Evolutionary conservation across 1,284 basidiomycete genomes (phyloP).

Genomic region (Pseudozyma hubeiensis): DNA sequence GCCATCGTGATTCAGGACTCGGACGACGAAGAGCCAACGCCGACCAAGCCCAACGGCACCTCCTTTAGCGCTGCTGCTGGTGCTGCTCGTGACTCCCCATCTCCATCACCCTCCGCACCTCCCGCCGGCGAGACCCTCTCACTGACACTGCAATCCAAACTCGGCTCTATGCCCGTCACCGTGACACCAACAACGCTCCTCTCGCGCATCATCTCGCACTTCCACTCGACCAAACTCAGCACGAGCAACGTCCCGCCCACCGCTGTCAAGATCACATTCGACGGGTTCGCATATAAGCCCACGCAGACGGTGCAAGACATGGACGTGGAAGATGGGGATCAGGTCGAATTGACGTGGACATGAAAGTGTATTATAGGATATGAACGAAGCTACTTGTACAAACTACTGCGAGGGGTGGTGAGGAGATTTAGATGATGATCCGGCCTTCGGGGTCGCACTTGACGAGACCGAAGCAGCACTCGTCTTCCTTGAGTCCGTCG

Average conservation of each 20-base stretch:
- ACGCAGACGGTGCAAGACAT: constrained; percentile 32
- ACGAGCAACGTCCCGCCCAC: background rate
- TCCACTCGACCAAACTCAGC: constrained; percentile 22
- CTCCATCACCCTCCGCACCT: background rate
- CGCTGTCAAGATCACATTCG: constrained; percentile 24
- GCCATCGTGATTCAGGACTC: constrained; percentile 22
- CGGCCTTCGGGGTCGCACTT: constrained; percentile 36
- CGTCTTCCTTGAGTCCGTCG: constrained; percentile 14
- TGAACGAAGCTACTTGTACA: background rate
- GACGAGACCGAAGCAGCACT: constrained; percentile 50
- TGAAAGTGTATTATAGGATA: constrained; percentile 8
- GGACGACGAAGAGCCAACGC: constrained; percentile 16
- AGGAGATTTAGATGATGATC: constrained; percentile 29
- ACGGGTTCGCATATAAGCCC: constrained; percentile 29
- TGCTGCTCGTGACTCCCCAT: background rate
- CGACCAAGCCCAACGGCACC: background rate
- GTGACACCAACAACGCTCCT: constrained; percentile 51
- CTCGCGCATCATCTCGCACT: constrained; percentile 41
- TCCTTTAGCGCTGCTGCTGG: background rate
- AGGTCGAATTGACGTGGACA: constrained; percentile 30
- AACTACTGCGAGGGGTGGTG: too few relatives aligned
- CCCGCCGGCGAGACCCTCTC: constrained; percentile 19
- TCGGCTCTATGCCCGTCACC: constrained; percentile 25
- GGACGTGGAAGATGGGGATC: constrained; percentile 48
- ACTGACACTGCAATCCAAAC: constrained; percentile 41